phyloP scores from a whole-genome alignment of 2,329 filamentous ascomycete species.

The Xylaria sp. region DNA sequence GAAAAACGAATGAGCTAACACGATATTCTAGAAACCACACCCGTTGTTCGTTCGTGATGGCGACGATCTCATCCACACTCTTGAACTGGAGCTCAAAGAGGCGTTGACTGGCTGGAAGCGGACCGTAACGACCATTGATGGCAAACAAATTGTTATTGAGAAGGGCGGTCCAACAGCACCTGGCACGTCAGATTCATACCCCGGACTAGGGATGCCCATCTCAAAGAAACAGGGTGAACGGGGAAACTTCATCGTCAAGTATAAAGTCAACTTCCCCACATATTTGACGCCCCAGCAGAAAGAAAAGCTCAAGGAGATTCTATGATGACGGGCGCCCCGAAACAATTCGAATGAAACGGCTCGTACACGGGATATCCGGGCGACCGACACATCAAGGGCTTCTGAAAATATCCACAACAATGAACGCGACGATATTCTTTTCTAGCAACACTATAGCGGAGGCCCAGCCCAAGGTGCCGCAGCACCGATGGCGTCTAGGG shows the following conservation, averaged over 20 bases:
- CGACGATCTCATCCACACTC: constrained; percentile 79
- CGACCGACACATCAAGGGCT: neutral
- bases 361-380: neutral
- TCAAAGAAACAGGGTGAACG: constrained; percentile 85
- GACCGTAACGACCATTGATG: constrained; percentile 92
- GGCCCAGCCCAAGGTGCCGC: neutral
- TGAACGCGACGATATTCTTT: constrained; percentile 19
- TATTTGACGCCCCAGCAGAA: constrained; percentile 80
- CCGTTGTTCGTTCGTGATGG: constrained; percentile 83
- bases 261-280: constrained; percentile 91
- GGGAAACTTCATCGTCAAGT: constrained; percentile 86
- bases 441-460: constrained; percentile 11
- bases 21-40: constrained; percentile 75
- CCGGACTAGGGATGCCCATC: constrained; percentile 89
- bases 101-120: constrained; percentile 92
- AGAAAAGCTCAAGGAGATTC: constrained; percentile 76
- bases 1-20: constrained; percentile 49
- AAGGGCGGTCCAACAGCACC: constrained; percentile 86
- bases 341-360: neutral
- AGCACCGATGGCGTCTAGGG: neutral
- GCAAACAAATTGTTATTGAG: constrained; percentile 79
- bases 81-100: constrained; percentile 89
- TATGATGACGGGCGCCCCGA: constrained; percentile 51
- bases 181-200: constrained; percentile 80
- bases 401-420: constrained; percentile 13